Evolutionary conservation across 495 filamentous ascomycete species (phyloP), one percentile per base, ranked within the genome.

Genomic region (Daldinia decipiens): DNA sequence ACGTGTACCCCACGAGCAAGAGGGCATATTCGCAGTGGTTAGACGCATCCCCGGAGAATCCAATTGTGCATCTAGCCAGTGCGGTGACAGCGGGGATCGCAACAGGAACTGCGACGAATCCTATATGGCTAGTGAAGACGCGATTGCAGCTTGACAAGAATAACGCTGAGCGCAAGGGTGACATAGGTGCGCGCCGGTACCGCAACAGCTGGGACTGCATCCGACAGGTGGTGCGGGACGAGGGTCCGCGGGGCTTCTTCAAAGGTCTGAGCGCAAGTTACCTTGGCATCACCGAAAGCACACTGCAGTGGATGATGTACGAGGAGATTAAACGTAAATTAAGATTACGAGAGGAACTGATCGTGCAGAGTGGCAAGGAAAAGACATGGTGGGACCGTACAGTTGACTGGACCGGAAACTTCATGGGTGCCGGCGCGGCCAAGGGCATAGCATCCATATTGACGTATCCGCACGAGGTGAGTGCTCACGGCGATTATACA

Each of bases 61-160:
- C 90, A 0, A 86, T 85, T 77, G 87, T 95, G 5, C 93, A 96
- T 77, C 84, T 94, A 0, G 84, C 85, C 62, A 88, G 92, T 4
- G 93, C 91, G 11, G 88, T 89, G 26, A 80, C 84, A 32, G 92
- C 93, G 1, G 93, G 93, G 31, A 82, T 97, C 38, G 87, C 89
- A 19, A 97, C 93, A 0, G 89, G 90, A 19, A 95, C 93, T 3
- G 92, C 90, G 17, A 97, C 93, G 17, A 97, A 96, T 79, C 93
- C 93, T 2, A 96, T 97, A 65, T 97, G 93, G 93, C 84, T 97
- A 52, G 87, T 97, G 59, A 97, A 97, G 82, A 97, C 93, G 26
- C 86, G 93, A 45, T 71, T 97, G 63, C 93, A 97, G 82, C 88
- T 97, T 8, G 93, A 97, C 76, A 92, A 90, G 77, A 88, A 88